Evolutionary conservation across 73 alveolate species (phyloP).

Genomic region (Paramecium biaurelia): DNA sequence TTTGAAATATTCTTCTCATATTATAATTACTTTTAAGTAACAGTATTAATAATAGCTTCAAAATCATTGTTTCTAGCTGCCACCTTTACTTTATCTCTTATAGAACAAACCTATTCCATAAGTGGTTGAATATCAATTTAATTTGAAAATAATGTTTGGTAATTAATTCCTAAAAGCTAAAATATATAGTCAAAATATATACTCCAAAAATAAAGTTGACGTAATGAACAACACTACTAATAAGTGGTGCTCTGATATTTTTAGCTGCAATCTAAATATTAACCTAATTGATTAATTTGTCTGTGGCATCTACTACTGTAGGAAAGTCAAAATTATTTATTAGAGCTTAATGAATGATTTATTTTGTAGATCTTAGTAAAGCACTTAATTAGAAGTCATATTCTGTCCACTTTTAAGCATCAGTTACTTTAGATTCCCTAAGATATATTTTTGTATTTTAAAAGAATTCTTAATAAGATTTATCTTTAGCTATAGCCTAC

Average conservation of each 20-base stretch:
- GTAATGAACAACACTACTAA: conserved; percentile 73
- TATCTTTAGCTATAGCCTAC: conserved; percentile 91
- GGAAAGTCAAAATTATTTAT: conserved; percentile 94
- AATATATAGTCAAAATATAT: conserved; percentile 38
- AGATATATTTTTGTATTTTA: conserved; percentile 77
- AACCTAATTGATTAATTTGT: conserved; percentile 74
- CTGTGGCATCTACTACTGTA: conserved; percentile 75
- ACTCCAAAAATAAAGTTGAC: conserved; percentile 73
- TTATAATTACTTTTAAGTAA: conserved; percentile 63
- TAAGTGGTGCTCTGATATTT: conserved; percentile 74
- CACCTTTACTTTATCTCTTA: conserved; percentile 15
- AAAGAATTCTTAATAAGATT: conserved; percentile 86
- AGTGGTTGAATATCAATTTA: neutral
- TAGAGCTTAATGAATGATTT: conserved; percentile 76
- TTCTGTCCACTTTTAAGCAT: conserved; percentile 80
- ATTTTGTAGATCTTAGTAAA: conserved; percentile 66
- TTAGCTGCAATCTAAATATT: conserved; percentile 75
- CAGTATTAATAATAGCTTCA: neutral
- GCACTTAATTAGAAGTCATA: conserved; percentile 73
- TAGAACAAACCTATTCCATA: neutral
- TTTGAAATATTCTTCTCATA: conserved; percentile 72
- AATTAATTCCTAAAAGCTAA: conserved; percentile 70
- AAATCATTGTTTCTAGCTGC: conserved; percentile 57
- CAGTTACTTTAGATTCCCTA: conserved; percentile 76
- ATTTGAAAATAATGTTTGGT: conserved; percentile 51